phyloP scores from a whole-genome alignment of 306 rosid genomes.

The Dicorynia guianensis region DNA sequence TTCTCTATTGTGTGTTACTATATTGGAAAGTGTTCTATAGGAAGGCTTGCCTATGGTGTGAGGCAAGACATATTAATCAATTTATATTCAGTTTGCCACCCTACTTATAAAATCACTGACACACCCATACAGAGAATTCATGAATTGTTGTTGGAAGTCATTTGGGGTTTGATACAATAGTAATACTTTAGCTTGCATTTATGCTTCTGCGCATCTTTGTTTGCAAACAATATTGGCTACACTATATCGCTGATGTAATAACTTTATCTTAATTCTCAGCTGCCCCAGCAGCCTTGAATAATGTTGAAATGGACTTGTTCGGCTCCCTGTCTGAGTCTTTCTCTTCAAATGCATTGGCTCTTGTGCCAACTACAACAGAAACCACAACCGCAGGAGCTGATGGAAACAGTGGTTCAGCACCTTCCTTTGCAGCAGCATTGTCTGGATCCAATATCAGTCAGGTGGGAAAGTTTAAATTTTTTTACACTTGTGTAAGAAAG shows the following conservation, averaged over 20 bases:
- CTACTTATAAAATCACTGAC: background rate
- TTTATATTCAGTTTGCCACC: background rate
- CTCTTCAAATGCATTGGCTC: constrained; percentile 71
- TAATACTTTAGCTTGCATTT: constrained; percentile 14
- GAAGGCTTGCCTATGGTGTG: background rate
- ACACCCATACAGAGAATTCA: no score
- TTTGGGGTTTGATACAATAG: constrained; percentile 21
- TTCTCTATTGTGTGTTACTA: background rate
- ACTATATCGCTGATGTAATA: constrained; percentile 35
- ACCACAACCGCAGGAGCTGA: constrained; percentile 53
- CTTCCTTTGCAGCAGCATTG: constrained; percentile 56
- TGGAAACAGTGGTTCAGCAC: constrained; percentile 46
- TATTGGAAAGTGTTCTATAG: background rate
- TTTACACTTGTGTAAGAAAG: constrained; percentile 14
- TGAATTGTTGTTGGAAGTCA: constrained; percentile 22
- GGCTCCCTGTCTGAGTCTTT: constrained; percentile 79
- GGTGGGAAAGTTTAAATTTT: constrained; percentile 49
- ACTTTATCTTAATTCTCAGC: constrained; percentile 54
- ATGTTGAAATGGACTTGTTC: constrained; percentile 76
- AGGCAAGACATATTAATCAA: background rate
- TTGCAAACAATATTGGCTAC: constrained; percentile 25
- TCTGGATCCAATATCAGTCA: constrained; percentile 62
- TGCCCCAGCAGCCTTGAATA: constrained; percentile 59
- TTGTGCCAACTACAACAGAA: constrained; percentile 66
- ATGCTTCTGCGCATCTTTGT: background rate